Base-by-base conservation (phyloP, 1,284 basidiomycete species). In the Fomitopsis palustris region DNA sequence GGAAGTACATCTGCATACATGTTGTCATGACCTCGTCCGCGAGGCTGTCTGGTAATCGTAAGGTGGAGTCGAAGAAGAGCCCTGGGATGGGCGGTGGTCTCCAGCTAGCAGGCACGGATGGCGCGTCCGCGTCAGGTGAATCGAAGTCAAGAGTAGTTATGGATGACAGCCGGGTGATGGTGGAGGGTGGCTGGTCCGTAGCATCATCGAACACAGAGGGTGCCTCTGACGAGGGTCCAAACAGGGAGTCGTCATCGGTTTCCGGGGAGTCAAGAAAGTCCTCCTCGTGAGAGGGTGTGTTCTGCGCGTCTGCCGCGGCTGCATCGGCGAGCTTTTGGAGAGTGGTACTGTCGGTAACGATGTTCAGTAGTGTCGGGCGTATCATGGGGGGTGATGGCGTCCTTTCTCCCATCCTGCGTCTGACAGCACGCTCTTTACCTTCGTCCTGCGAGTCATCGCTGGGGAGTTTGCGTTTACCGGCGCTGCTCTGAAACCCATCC, bases 1-100 rank as follows among this genome's bases (percentile, higher is more conserved):
- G 68, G 67, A 92, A 91, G 69, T 87, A 91, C 5, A 77, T 78
- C 5, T 72, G 69, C 69, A 84, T 76, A 71, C 87, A 88, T 56
- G 80, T 80, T 14, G 72, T 69, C 56, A 80, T 70, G n/a, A 87
- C 74, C 2, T 75, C 68, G 23, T 80, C 72, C 4, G 83, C 82
- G 5, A 87, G 69, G 38, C 80, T 79, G 19, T 69, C 64, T 3
- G 86, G 77, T 10, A 91, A 70, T 14, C 74, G 71, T 10, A 85
- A 60, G 7, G 77, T 69, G 5, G 87, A 84, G 42, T 81, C 69
- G 69, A 86, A 85, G 72, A 81, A 86, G 2, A 91, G 78, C 0
- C 88, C 88, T 2, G 79, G 80, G 53, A 91, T 86, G 9, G 79
- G 76, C 2, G 86, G 85, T 0, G 74, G 75, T 14, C 64, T 72